A percentile compares a stretch with the other conserved stretches of the same genome.
Evolutionary conservation across 2,329 filamentous ascomycete genomes (phyloP).

Genomic region (Pseudogymnoascus sp.): DNA sequence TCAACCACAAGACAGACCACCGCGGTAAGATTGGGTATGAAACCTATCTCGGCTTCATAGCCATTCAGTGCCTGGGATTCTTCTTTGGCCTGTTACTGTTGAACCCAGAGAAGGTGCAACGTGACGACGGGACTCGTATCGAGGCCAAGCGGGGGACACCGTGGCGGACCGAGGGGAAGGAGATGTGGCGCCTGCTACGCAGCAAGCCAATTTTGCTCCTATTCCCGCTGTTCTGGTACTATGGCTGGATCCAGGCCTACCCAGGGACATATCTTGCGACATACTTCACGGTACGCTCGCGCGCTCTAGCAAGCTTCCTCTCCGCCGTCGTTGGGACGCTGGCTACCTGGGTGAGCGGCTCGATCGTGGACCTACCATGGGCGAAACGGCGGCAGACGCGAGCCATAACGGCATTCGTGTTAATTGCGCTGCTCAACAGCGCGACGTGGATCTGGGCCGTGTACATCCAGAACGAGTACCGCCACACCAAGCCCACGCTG

Average conservation of each 20-base stretch:
- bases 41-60: slow-evolving; percentile 38
- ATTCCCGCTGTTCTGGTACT: slow-evolving; percentile 30
- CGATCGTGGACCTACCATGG: slow-evolving; percentile 33
- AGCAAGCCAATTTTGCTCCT: slow-evolving; percentile 31
- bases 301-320: slow-evolving; percentile 30
- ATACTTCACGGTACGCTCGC: slow-evolving; percentile 35
- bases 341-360: slow-evolving; percentile 30
- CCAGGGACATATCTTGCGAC: slow-evolving; percentile 33
- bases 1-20: slow-evolving; percentile 34
- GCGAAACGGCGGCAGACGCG: slow-evolving; percentile 31
- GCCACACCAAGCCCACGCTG: slow-evolving; percentile 32
- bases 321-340: slow-evolving; percentile 13
- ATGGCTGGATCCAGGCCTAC: slow-evolving; percentile 32
- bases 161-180: slow-evolving; percentile 27
- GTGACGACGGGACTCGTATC: slow-evolving; percentile 34
- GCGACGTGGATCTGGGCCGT: slow-evolving; percentile 40
- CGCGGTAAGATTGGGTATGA: slow-evolving; percentile 31
- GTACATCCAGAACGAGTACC: slow-evolving; percentile 38
- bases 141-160: slow-evolving; percentile 23
- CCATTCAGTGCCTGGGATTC: slow-evolving; percentile 38
- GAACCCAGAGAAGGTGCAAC: slow-evolving; percentile 35
- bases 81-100: slow-evolving; percentile 36
- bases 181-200: slow-evolving; percentile 30
- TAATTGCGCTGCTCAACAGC: slow-evolving; percentile 35
- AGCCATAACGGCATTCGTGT: slow-evolving; percentile 31